phyloP scores from a whole-genome alignment of 1,284 basidiomycete genomes.

The Rhodotorula sp. region DNA sequence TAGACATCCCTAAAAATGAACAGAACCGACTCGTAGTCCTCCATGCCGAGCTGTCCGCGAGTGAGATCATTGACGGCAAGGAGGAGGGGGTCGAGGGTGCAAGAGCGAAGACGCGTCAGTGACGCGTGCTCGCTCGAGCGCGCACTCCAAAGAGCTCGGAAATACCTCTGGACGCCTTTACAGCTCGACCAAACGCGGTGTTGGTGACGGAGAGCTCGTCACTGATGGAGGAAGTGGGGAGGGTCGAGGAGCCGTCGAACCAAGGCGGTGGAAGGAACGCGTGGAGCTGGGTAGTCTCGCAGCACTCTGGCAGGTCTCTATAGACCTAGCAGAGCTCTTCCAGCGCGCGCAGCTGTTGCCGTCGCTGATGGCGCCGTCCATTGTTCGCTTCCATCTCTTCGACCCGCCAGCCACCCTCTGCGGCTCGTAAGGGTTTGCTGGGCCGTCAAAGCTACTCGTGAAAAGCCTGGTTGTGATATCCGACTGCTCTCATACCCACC shows the following conservation, averaged over 20 bases:
- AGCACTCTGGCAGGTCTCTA: too few species aligned
- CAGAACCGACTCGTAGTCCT: slow-evolving; percentile 78
- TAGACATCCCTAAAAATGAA: slow-evolving; percentile 82
- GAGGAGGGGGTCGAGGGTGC: not conserved
- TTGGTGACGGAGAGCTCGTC: not conserved
- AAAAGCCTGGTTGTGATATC: too few species aligned
- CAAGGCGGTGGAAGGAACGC: not conserved
- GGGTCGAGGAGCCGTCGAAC: not conserved
- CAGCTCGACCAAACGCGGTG: too few species aligned
- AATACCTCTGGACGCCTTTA: too few species aligned
- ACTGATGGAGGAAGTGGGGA: not conserved
- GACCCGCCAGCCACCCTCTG: too few species aligned
- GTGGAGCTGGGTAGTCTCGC: not conserved
- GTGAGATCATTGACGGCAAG: not conserved
- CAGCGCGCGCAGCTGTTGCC: not conserved
- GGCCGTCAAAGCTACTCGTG: too few species aligned
- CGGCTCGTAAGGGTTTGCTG: too few species aligned
- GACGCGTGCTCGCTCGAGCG: too few species aligned
- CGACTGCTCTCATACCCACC: not conserved
- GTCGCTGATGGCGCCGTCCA: not conserved
- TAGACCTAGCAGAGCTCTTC: too few species aligned
- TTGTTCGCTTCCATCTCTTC: too few species aligned
- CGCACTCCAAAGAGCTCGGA: too few species aligned
- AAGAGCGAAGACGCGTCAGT: not conserved
- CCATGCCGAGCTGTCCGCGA: slow-evolving; percentile 43